These are phyloP conservation scores for Grosmannia huntii DNA, from an alignment of 2,329 filamentous ascomycete species.

Conservation along the genomic window DNA sequence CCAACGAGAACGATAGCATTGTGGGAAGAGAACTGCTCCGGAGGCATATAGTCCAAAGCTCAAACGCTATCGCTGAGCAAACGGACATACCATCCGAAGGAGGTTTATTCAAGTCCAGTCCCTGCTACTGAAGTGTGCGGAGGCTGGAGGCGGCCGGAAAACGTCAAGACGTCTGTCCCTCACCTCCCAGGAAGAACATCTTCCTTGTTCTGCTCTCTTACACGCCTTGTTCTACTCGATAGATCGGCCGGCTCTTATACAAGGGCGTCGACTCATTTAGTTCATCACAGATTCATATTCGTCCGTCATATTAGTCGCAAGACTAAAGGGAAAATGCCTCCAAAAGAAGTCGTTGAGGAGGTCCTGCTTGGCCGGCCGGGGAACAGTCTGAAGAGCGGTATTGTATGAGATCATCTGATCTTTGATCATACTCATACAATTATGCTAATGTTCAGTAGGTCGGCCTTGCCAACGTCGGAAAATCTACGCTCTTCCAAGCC, in stretches of 20 bases:
- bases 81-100: not conserved
- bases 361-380: constrained; percentile 88
- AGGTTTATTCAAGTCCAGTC: not conserved
- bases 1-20: not conserved
- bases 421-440: too few species aligned
- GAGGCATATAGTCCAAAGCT: not conserved
- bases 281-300: constrained; percentile 31
- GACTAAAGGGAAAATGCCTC: constrained; percentile 64
- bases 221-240: constrained; percentile 16
- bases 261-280: not conserved
- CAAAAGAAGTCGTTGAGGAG: constrained; percentile 84
- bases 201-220: constrained; percentile 24
- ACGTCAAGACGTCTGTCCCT: constrained; percentile 28
- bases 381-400: constrained; percentile 98
- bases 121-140: not conserved
- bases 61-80: not conserved
- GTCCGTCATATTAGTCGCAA: constrained; percentile 25
- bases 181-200: constrained; percentile 16
- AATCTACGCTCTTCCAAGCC: constrained; percentile 98
- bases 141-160: constrained; percentile 9
- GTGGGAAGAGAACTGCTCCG: not conserved
- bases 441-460: constrained; percentile 42
- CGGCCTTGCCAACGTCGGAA: constrained; percentile 96
- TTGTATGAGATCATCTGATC: constrained; percentile 46
- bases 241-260: not conserved